A percentile compares a stretch with the other conserved stretches of the same genome.
phyloP scores from a whole-genome alignment of 192 early-diverging fungal species.

The Lobosporangium transversale region DNA sequence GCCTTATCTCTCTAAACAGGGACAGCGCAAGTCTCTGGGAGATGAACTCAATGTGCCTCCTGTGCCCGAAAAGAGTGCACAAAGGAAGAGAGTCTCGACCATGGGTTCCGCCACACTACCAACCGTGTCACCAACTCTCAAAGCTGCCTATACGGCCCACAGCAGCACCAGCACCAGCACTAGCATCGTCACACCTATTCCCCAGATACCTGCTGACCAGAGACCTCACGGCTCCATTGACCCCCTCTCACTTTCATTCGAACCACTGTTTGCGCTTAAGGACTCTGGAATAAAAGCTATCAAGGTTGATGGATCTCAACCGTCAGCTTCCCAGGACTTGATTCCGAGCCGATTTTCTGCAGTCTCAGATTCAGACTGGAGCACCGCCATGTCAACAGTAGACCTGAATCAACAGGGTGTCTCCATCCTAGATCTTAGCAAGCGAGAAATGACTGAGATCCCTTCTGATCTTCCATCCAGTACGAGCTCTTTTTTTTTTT shows the following conservation, averaged over 20 bases:
- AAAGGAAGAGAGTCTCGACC: conserved; percentile 44
- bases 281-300: conserved; percentile 7
- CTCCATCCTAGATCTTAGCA: conserved; percentile 39
- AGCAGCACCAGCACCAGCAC: conserved; percentile 1
- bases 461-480: conserved; percentile 27
- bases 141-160: neutral
- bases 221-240: conserved; percentile 19
- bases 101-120: conserved; percentile 26
- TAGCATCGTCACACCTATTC: conserved; percentile 3
- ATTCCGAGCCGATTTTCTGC: conserved; percentile 18
- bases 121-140: conserved; percentile 12
- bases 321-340: neutral
- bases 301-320: conserved; percentile 2
- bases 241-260: conserved; percentile 24
- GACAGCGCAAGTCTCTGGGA: conserved; percentile 37
- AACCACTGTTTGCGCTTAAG: conserved; percentile 42
- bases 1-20: conserved; percentile 9
- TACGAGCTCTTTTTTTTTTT: no score
- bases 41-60: conserved; percentile 39
- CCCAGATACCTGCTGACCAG: conserved; percentile 10
- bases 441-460: conserved; percentile 35
- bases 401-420: conserved; percentile 34
- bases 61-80: conserved; percentile 38
- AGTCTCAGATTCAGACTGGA: conserved; percentile 42
- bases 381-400: conserved; percentile 1